A percentile compares a stretch with the other conserved stretches of the same genome.
phyloP scores from a whole-genome alignment of 495 filamentous ascomycete species.

The Lentithecium fluviatile region DNA sequence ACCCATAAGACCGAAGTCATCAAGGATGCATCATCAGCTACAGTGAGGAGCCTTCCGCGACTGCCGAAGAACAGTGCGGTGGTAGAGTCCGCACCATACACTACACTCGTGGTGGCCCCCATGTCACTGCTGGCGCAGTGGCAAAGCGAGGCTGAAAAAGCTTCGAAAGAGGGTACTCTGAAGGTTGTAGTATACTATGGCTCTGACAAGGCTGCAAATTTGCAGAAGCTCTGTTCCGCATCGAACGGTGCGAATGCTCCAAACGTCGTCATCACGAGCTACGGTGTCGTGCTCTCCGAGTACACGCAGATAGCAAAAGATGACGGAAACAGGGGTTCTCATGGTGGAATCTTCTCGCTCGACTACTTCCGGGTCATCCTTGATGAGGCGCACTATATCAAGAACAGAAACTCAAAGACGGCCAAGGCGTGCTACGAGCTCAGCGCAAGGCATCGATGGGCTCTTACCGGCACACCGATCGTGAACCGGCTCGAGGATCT shows the following conservation, averaged over 20 bases:
- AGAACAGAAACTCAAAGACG: conserved; percentile 81
- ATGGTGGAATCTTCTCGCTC: conserved; percentile 81
- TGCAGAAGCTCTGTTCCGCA: conserved; percentile 73
- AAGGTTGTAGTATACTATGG: conserved; percentile 91
- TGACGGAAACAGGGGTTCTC: conserved; percentile 55
- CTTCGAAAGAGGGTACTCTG: conserved; percentile 76
- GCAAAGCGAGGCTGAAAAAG: conserved; percentile 91
- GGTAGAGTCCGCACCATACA: conserved; percentile 72
- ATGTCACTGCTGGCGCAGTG: conserved; percentile 94
- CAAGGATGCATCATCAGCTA: conserved; percentile 38
- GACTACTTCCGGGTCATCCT: conserved; percentile 93
- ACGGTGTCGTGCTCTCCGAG: conserved; percentile 87
- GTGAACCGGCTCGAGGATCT: conserved; percentile 95
- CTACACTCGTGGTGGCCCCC: conserved; percentile 90
- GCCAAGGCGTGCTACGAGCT: conserved; percentile 91
- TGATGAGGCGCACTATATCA: conserved; percentile 92
- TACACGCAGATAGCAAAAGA: conserved; percentile 65
- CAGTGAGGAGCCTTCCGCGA: conserved; percentile 58
- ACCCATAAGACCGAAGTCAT: conserved; percentile 64
- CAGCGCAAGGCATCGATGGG: conserved; percentile 82
- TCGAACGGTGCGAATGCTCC: conserved; percentile 73
- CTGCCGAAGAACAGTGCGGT: conserved; percentile 54
- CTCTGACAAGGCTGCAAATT: conserved; percentile 70
- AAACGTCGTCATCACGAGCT: conserved; percentile 92
- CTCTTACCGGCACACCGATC: conserved; percentile 91